phyloP scores from a whole-genome alignment of 2,329 filamentous ascomycete genomes.

The Metarhizium guizhouense region DNA sequence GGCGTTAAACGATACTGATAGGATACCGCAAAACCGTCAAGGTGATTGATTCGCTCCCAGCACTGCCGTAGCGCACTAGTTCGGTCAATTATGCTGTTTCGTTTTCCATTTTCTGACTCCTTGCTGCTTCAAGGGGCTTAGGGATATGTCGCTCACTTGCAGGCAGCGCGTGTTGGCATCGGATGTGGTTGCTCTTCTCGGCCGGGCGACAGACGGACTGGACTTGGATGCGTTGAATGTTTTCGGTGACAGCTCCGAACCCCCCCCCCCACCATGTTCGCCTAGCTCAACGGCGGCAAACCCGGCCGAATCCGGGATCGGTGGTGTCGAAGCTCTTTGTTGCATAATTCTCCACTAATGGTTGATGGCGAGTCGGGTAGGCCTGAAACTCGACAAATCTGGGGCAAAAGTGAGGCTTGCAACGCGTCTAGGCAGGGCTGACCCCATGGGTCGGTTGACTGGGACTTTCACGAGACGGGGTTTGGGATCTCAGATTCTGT shows the following conservation, averaged over 20 bases:
- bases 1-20: neutral
- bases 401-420: neutral
- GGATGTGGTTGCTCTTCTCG: neutral
- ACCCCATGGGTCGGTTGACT: neutral
- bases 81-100: neutral
- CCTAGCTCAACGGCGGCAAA: too few relatives aligned
- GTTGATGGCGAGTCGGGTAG: neutral
- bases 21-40: neutral
- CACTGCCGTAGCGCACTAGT: neutral
- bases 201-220: neutral
- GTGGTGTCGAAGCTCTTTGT: neutral
- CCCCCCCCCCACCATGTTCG: neutral
- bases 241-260: too few relatives aligned
- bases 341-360: neutral
- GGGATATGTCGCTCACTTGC: neutral
- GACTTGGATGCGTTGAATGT: neutral
- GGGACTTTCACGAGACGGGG: neutral
- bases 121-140: neutral
- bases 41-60: neutral
- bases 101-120: neutral
- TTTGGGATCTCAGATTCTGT: neutral
- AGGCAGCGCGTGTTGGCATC: neutral
- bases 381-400: neutral
- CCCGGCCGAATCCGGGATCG: too few relatives aligned
- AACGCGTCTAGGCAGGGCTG: neutral